Conservation (phyloP, 2,329 filamentous ascomycete genomes). For the Fusarium torreyae region DNA sequence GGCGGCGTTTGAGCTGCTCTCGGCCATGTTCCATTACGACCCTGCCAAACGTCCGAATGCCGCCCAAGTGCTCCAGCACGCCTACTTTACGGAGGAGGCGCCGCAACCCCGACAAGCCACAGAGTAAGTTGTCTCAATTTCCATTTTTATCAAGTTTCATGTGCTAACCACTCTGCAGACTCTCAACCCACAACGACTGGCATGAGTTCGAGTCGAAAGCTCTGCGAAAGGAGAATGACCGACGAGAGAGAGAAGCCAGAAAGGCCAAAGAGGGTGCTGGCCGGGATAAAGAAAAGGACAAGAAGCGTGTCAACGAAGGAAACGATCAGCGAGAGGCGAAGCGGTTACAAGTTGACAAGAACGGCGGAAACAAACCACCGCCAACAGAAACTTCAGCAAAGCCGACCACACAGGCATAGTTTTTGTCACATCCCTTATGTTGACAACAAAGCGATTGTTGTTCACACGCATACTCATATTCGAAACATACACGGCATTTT, state of each 20-base stretch:
- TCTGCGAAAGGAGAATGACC: slow-evolving; percentile 89
- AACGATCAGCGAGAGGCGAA: slow-evolving; percentile 55
- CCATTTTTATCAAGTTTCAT: neutral
- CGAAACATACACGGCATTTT: slow-evolving; percentile 8
- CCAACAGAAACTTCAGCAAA: slow-evolving; percentile 21
- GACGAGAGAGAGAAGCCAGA: slow-evolving; percentile 69
- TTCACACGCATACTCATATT: neutral
- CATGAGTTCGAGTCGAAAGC: slow-evolving; percentile 99
- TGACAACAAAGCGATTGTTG: neutral
- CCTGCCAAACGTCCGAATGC: slow-evolving; percentile 87
- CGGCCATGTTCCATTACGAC: slow-evolving; percentile 90
- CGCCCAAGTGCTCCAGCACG: slow-evolving; percentile 85
- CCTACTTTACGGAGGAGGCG: slow-evolving; percentile 89
- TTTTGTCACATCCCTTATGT: neutral
- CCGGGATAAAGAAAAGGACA: slow-evolving; percentile 56
- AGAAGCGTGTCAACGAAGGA: slow-evolving; percentile 57
- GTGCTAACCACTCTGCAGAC: slow-evolving; percentile 64
- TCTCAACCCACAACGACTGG: slow-evolving; percentile 91
- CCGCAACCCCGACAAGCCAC: slow-evolving; percentile 82
- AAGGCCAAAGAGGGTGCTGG: slow-evolving; percentile 58
- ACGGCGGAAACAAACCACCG: slow-evolving; percentile 31
- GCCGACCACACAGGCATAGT: slow-evolving; percentile 30
- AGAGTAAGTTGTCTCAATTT: slow-evolving; percentile 73
- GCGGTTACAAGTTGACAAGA: slow-evolving; percentile 53
- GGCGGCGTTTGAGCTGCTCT: slow-evolving; percentile 85